These are phyloP conservation scores for Solanum aculeatissimum DNA, from an alignment of 305 asterid genomes.

Conservation along the genomic window DNA sequence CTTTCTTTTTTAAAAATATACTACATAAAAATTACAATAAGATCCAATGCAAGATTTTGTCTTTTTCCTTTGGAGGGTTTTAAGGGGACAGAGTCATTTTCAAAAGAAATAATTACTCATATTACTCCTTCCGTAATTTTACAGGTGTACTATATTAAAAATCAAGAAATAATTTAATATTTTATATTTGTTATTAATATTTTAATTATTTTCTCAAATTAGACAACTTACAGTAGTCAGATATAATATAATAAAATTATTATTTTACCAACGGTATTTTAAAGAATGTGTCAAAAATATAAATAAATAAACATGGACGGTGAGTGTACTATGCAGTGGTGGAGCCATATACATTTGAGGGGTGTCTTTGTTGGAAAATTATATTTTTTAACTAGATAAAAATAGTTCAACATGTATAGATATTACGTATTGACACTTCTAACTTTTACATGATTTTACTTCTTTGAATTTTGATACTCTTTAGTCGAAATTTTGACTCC, in stretches of 20 bases:
- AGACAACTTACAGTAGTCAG: background rate
- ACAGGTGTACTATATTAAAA: background rate
- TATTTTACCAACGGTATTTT: background rate
- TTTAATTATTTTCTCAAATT: background rate
- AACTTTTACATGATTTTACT: too few species aligned
- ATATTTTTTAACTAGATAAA: too few species aligned
- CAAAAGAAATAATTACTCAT: background rate
- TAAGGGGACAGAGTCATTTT: slow-evolving; percentile 2
- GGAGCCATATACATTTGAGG: too few species aligned
- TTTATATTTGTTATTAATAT: background rate
- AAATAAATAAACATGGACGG: background rate
- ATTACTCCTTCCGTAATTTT: background rate
- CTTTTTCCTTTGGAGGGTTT: slow-evolving; percentile 1
- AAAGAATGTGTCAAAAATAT: background rate
- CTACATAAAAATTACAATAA: background rate
- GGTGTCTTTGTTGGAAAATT: too few species aligned
- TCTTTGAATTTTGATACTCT: too few species aligned
- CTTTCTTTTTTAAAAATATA: background rate
- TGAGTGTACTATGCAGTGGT: background rate
- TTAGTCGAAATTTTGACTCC: too few species aligned
- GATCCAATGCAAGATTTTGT: slow-evolving; percentile 1
- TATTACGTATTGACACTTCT: too few species aligned
- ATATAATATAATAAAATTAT: too few species aligned
- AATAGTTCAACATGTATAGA: too few species aligned
- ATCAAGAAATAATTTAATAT: background rate